Conservation (phyloP, 148 eudicot species). For the Rhododendron molle region DNA sequence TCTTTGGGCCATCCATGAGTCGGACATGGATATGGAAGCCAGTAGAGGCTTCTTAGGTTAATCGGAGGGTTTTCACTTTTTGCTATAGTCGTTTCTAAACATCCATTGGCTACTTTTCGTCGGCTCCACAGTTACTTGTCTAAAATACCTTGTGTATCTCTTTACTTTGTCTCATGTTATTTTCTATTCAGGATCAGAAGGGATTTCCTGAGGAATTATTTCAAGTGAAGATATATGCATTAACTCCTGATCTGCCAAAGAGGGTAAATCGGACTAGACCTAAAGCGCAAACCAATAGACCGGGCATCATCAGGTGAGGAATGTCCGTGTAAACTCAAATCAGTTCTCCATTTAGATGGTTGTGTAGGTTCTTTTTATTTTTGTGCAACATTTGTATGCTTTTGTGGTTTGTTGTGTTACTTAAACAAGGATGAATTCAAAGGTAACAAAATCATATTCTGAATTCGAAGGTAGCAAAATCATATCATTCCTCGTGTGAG, state of each 20-base stretch:
- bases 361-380: neutral
- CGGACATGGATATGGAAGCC: neutral
- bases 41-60: neutral
- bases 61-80: neutral
- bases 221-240: conserved; percentile 88
- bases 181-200: conserved; percentile 61
- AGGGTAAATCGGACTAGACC: conserved; percentile 27
- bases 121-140: neutral
- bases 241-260: conserved; percentile 59
- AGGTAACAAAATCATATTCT: neutral
- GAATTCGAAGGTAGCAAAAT: neutral
- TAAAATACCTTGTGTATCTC: neutral
- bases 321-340: neutral
- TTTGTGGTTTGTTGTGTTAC: neutral
- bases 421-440: neutral
- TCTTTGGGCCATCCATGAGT: neutral
- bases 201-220: conserved; percentile 77
- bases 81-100: neutral
- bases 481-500: neutral
- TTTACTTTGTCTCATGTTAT: neutral
- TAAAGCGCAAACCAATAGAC: conserved; percentile 43
- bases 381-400: neutral
- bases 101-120: neutral
- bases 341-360: neutral
- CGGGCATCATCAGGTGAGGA: conserved; percentile 55